These are phyloP conservation scores for Nakaseomyces sp. DNA, from an alignment of 1,139 yeast genomes.

Conservation along the genomic window DNA sequence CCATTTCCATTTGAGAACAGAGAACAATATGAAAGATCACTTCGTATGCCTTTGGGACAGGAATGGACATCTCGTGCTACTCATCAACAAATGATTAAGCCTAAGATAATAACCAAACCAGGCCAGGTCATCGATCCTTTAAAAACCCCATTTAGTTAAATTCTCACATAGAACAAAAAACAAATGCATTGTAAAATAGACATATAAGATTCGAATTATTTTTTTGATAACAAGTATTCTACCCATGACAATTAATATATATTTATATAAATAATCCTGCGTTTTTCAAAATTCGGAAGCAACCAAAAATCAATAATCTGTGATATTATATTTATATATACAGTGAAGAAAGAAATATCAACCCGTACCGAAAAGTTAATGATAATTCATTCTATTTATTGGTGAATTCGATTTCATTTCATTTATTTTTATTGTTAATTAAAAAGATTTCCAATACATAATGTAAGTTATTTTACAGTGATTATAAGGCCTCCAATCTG, in stretches of 20 bases:
- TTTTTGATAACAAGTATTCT: too few relatives aligned
- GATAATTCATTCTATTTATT: too few relatives aligned
- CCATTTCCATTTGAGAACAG: conserved; percentile 91
- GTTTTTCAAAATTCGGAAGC: too few relatives aligned
- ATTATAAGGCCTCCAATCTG: conserved; percentile 76
- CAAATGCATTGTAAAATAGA: conserved; percentile 3
- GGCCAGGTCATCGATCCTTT: conserved; percentile 89
- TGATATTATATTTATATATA: too few relatives aligned
- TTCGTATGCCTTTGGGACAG: conserved; percentile 95
- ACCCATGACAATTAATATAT: too few relatives aligned
- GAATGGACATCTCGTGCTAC: conserved; percentile 90
- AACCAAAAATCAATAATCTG: too few relatives aligned
- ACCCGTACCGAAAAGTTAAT: too few relatives aligned
- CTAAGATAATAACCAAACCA: conserved; percentile 75
- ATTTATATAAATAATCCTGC: too few relatives aligned
- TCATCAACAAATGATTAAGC: conserved; percentile 83
- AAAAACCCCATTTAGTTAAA: conserved; percentile 37
- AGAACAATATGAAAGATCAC: conserved; percentile 89
- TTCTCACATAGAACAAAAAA: not conserved
- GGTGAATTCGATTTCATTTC: too few relatives aligned
- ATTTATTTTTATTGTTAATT: conserved; percentile 2
- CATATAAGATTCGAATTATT: too few relatives aligned
- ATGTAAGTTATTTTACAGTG: conserved; percentile 15
- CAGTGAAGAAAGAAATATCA: too few relatives aligned
- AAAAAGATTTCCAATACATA: too few relatives aligned